Percentiles rank a stretch among this genome's conserved stretches.
These are phyloP conservation scores for Arthrobotrys entomopaga DNA, from an alignment of 2,329 filamentous ascomycete species.

Conservation along the genomic window DNA sequence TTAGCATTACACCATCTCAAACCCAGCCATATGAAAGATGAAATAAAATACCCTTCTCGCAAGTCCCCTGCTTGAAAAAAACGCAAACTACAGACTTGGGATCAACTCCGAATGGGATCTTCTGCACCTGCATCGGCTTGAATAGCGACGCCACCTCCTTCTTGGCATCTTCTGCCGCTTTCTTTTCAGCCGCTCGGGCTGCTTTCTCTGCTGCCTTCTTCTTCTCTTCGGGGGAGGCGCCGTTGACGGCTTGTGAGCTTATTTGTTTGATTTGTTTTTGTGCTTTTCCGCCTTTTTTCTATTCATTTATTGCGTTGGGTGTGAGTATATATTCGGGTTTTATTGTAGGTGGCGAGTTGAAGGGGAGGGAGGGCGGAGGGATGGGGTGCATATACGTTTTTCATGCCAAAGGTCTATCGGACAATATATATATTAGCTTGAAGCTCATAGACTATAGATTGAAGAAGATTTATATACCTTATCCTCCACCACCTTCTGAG, in stretches of 20 bases:
- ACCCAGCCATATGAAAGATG: too few species aligned
- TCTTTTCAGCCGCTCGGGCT: slow-evolving; percentile 84
- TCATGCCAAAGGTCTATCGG: slow-evolving; percentile 90
- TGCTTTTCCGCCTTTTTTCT: slow-evolving; percentile 90
- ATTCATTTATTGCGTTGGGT: slow-evolving; percentile 13
- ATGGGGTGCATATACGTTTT: slow-evolving; percentile 74
- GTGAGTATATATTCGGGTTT: neutral
- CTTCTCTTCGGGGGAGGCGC: slow-evolving; percentile 88
- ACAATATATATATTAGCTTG: slow-evolving; percentile 8
- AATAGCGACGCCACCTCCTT: slow-evolving; percentile 83
- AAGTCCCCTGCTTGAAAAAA: slow-evolving; percentile 96
- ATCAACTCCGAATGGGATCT: slow-evolving; percentile 96
- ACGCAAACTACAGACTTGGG: slow-evolving; percentile 97
- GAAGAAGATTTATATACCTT: slow-evolving; percentile 65
- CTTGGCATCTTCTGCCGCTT: slow-evolving; percentile 84
- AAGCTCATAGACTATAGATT: neutral
- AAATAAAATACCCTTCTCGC: slow-evolving; percentile 77
- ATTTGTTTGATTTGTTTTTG: slow-evolving; percentile 92
- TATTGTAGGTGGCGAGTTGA: neutral
- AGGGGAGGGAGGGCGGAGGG: slow-evolving; percentile 4
- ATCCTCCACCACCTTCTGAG: slow-evolving; percentile 79
- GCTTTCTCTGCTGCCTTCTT: slow-evolving; percentile 75
- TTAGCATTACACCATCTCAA: neutral
- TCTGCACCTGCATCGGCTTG: slow-evolving; percentile 94
- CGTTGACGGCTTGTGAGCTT: slow-evolving; percentile 75